Percentiles rank a stretch among this genome's conserved stretches.
phyloP scores from a whole-genome alignment of 2,329 filamentous ascomycete genomes.

The Cladophialophora yegresii region DNA sequence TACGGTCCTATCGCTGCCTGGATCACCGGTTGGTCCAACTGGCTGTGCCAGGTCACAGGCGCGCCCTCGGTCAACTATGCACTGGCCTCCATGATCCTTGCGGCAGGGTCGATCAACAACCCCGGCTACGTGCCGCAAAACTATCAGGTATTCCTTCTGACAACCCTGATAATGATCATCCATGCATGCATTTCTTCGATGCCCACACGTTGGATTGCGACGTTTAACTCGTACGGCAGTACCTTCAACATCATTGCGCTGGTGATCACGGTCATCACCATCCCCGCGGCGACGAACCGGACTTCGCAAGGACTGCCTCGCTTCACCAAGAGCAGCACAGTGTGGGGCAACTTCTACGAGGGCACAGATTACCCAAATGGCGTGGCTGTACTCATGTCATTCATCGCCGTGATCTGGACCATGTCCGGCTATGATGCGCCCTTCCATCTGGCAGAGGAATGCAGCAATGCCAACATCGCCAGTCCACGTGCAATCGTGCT shows the following conservation, averaged over 20 bases:
- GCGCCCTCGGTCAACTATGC: conserved; percentile 69
- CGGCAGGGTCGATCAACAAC: conserved; percentile 67
- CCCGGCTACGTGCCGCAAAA: conserved; percentile 64
- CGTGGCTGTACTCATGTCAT: conserved; percentile 69
- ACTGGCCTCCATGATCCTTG: conserved; percentile 69
- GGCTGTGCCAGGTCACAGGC: conserved; percentile 66
- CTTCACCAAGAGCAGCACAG: conserved; percentile 59
- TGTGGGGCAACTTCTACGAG: conserved; percentile 68
- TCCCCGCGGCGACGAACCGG: conserved; percentile 61
- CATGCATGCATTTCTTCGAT: conserved; percentile 69
- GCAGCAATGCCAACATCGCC: conserved; percentile 70
- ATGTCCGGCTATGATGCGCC: conserved; percentile 68
- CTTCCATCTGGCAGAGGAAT: conserved; percentile 75
- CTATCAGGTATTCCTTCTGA: conserved; percentile 70
- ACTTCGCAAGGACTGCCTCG: conserved; percentile 57
- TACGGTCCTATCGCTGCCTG: conserved; percentile 68
- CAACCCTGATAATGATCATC: conserved; percentile 66
- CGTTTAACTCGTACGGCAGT: conserved; percentile 69
- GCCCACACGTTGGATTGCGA: conserved; percentile 70
- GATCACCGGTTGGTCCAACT: conserved; percentile 72
- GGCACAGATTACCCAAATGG: conserved; percentile 69
- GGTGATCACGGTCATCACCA: conserved; percentile 66
- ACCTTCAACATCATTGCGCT: conserved; percentile 71
- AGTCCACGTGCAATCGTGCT: conserved; percentile 71
- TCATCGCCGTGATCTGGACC: conserved; percentile 70